These are phyloP conservation scores for Hamigera avellanea DNA, from an alignment of 495 filamentous ascomycete species.

Conservation along the genomic window DNA sequence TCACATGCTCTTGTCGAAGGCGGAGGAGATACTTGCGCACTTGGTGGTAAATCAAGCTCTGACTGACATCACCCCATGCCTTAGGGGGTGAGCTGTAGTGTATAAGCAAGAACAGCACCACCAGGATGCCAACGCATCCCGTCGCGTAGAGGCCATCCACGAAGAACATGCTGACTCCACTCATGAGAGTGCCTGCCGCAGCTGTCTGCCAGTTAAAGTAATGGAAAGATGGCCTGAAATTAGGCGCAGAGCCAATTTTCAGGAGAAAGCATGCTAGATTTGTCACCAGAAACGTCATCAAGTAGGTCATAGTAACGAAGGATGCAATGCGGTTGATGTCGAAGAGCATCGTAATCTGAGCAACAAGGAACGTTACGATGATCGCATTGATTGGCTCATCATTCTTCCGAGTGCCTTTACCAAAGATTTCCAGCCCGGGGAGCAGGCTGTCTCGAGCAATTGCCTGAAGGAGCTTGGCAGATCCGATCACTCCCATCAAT, in stretches of 20 bases:
- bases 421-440: conserved; percentile 63
- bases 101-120: conserved; percentile 70
- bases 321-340: conserved; percentile 84
- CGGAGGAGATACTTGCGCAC: conserved; percentile 80
- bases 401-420: conserved; percentile 58
- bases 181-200: conserved; percentile 57
- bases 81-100: conserved; percentile 80
- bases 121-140: conserved; percentile 59
- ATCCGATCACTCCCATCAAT: conserved; percentile 78
- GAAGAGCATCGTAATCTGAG: conserved; percentile 72
- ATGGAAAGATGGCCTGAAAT: conserved; percentile 79
- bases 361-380: conserved; percentile 60
- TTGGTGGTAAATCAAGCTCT: conserved; percentile 84
- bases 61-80: conserved; percentile 81
- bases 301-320: conserved; percentile 79
- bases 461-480: conserved; percentile 80
- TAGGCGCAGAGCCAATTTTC: conserved; percentile 87
- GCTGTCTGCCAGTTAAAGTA: conserved; percentile 85
- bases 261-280: conserved; percentile 81
- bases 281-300: conserved; percentile 53
- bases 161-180: conserved; percentile 76
- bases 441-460: conserved; percentile 71
- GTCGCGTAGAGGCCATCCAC: conserved; percentile 77
- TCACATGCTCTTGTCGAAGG: conserved; percentile 78
- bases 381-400: conserved; percentile 76